Base-by-base conservation (phyloP, 2,329 filamentous ascomycete genomes). In the Massarina eburnea region DNA sequence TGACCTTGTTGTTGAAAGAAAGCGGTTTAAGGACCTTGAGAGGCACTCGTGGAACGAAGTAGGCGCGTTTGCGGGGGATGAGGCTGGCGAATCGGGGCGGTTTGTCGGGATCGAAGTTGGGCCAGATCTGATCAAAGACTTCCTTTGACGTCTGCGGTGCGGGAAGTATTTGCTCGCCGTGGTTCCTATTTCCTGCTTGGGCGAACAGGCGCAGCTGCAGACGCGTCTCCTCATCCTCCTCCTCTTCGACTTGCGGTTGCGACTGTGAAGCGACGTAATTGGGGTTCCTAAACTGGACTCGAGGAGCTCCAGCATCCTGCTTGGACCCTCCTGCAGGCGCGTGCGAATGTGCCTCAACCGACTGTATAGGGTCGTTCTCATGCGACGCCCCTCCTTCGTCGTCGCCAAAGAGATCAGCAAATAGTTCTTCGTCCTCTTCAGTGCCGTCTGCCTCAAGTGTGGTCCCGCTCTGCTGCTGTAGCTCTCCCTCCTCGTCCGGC, bases 41-140 rank as follows among this genome's bases (percentile, higher is more conserved):
- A 0, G 91, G 90, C 30, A 84, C 82, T 70, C 96, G 94, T 45
- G 87, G 85, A 51, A 88, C 80, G 70, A 88, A 92, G 43, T 84
- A 79, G 1, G 90, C 87, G 57, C 84, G 84, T 67, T 91, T 91
- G 5, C 87, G 84, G 2, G 89, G 89, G 27, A 99, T 82, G 5
- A 97, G 76, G 49, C 91, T 84, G 59, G 89, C 87, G 75, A 91
- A 96, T 33, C 84, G 83, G 21, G 94, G 82, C 15, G 88, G 81
- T 29, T 84, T 81, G 29, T 89, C 83, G 40, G 84, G 83, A 54
- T 89, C 82, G 67, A 92, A 97, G 8, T 82, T 80, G 1, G 94
- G 92, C 74, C 88, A 97, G 18, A 89, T 80, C 30, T 88, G 85
- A 57, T 87, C 85, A 41, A 96, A 79, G 1, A 91, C 76, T 50